Conservation (phyloP, 2,329 filamentous ascomycete genomes). For the Sporothrix phasma region DNA sequence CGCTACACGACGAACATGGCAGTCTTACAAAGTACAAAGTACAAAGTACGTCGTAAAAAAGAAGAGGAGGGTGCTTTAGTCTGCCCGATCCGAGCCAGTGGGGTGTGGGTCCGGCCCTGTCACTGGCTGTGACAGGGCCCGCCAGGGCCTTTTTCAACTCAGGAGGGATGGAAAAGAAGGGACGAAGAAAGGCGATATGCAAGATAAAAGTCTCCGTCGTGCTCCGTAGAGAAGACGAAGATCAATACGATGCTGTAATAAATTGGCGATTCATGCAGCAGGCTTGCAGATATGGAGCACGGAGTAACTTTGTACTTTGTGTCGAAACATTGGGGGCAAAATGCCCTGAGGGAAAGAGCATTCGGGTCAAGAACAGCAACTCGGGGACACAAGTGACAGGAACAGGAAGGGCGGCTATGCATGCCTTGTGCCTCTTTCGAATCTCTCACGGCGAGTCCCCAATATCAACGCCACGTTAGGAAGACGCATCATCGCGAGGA, state of each 20-base stretch:
- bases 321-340: no score
- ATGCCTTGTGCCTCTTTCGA: not conserved
- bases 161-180: not conserved
- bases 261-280: not conserved
- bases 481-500: not conserved
- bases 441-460: not conserved
- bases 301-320: no score
- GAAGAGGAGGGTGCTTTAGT: not conserved
- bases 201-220: no score
- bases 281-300: no score
- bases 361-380: not conserved
- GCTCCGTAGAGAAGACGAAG: not conserved
- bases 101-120: not conserved
- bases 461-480: constrained; percentile 2
- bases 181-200: not conserved
- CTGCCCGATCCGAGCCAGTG: constrained; percentile 12
- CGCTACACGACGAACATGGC: no score
- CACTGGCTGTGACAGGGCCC: not conserved
- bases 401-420: not conserved
- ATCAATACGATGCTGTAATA: constrained; percentile 3
- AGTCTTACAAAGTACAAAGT: no score
- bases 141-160: not conserved
- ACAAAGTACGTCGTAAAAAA: no score
- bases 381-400: not conserved
- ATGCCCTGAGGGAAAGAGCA: not conserved